These are phyloP conservation scores for Fusarium sp. DNA, from an alignment of 2,329 filamentous ascomycete genomes.

Conservation along the genomic window DNA sequence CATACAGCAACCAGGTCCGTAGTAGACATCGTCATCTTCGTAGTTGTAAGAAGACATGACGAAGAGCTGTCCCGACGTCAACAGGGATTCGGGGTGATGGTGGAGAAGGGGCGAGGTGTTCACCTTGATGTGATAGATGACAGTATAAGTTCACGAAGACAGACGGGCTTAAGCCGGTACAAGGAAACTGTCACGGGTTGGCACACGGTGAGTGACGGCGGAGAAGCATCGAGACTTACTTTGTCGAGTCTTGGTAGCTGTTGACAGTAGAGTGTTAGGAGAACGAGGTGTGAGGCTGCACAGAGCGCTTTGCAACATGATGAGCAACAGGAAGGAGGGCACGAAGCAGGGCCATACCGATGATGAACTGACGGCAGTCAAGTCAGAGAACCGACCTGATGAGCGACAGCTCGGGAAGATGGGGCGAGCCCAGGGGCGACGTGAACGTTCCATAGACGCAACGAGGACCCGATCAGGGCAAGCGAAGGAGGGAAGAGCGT, in stretches of 20 bases:
- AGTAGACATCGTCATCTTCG: background rate
- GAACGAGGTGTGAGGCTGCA: background rate
- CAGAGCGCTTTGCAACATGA: background rate
- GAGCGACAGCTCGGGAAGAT: background rate
- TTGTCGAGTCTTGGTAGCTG: background rate
- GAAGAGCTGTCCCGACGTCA: background rate
- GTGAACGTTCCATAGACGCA: constrained; percentile 29
- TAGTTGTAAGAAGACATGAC: constrained; percentile 1
- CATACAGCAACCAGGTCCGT: constrained; percentile 42
- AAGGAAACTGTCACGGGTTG: background rate
- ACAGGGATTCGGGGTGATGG: background rate
- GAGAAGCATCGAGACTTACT: background rate
- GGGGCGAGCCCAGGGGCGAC: constrained; percentile 14
- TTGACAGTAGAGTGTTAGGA: background rate
- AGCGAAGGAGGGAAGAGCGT: background rate
- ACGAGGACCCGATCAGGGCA: constrained; percentile 10
- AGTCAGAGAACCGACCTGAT: background rate
- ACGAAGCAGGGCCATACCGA: background rate
- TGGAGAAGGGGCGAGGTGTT: background rate
- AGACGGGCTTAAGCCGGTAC: background rate
- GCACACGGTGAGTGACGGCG: background rate
- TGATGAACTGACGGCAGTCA: background rate
- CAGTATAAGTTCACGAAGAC: background rate
- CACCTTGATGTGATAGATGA: background rate
- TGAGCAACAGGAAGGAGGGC: background rate